Percentiles rank a stretch among this genome's conserved stretches.
Evolutionary conservation across 1,284 basidiomycete genomes (phyloP).

Genomic region (Blastosporella zonata): DNA sequence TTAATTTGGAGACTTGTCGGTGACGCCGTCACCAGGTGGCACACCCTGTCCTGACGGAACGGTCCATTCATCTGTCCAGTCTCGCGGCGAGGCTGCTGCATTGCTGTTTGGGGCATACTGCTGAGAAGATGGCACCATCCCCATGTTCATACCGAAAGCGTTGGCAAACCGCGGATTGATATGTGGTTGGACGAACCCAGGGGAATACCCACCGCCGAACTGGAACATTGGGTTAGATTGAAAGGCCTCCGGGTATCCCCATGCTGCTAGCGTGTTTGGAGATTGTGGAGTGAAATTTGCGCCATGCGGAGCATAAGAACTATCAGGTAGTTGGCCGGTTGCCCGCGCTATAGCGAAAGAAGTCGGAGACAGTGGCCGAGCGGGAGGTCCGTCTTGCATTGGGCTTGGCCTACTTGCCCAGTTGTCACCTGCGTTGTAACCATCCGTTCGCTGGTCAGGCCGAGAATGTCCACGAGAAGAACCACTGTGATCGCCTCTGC

Average conservation of each 20-base stretch:
- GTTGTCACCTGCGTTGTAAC: conserved; percentile 3
- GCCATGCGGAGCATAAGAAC: conserved; percentile 16
- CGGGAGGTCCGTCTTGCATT: conserved; percentile 15
- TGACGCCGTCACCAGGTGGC: not conserved
- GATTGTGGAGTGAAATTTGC: not conserved
- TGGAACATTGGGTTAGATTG: conserved; percentile 20
- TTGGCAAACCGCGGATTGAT: conserved; percentile 75
- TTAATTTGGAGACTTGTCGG: conserved; percentile 5
- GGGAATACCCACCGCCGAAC: conserved; percentile 29
- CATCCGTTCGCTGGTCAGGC: conserved; percentile 16
- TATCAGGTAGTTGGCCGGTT: conserved; percentile 39
- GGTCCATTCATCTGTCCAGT: conserved; percentile 8
- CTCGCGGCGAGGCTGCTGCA: not conserved
- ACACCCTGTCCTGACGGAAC: conserved; percentile 1
- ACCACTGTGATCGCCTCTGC: conserved; percentile 18
- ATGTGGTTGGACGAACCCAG: conserved; percentile 67
- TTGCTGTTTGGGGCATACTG: conserved; percentile 3
- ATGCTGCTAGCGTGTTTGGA: conserved; percentile 3
- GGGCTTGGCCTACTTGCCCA: conserved; percentile 9
- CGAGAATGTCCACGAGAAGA: conserved; percentile 22
- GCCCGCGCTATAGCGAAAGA: conserved; percentile 46
- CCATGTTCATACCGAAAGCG: conserved; percentile 45
- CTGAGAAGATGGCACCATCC: conserved; percentile 11
- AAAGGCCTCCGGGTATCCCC: conserved; percentile 21
- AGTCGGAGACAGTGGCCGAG: conserved; percentile 41